These are phyloP conservation scores for Lichtheimia hyalospora DNA, from an alignment of 371 early-diverging fungal species.

Conservation along the genomic window DNA sequence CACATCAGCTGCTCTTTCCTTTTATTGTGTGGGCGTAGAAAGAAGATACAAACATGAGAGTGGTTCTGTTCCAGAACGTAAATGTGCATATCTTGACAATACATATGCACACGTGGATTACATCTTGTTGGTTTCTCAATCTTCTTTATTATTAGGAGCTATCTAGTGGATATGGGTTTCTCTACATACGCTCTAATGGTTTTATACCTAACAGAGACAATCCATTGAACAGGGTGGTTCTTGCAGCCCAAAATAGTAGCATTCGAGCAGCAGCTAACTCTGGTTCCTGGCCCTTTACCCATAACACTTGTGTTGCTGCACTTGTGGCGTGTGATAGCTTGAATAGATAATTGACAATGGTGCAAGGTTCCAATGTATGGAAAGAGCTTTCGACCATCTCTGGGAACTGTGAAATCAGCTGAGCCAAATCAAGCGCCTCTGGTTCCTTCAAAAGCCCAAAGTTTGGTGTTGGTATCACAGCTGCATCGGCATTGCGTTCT, in stretches of 20 bases:
- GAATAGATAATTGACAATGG: constrained; percentile 85
- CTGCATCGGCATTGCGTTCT: constrained; percentile 32
- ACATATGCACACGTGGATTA: too few relatives aligned
- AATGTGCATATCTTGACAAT: too few relatives aligned
- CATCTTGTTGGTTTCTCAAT: too few relatives aligned
- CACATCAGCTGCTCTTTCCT: too few relatives aligned
- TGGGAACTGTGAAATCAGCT: constrained; percentile 84
- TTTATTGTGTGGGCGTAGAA: too few relatives aligned
- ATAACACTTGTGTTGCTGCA: constrained; percentile 66
- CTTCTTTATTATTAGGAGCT: too few relatives aligned
- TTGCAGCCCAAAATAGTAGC: constrained; percentile 73
- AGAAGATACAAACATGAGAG: too few relatives aligned
- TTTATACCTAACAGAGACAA: constrained; percentile 73
- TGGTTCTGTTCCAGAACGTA: too few relatives aligned
- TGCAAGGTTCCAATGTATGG: constrained; percentile 80
- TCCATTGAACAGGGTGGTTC: constrained; percentile 79
- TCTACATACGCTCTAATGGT: constrained; percentile 86
- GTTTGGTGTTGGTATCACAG: constrained; percentile 19
- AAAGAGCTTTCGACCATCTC: constrained; percentile 64
- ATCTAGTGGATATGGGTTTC: too few relatives aligned
- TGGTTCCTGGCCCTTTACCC: constrained; percentile 67
- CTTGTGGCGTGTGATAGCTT: constrained; percentile 79
- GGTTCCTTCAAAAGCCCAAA: constrained; percentile 64
- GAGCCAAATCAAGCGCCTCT: constrained; percentile 70
- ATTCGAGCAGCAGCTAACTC: constrained; percentile 80